Conservation (phyloP, 768 basidiomycete species). For the Boletellus ananas region DNA sequence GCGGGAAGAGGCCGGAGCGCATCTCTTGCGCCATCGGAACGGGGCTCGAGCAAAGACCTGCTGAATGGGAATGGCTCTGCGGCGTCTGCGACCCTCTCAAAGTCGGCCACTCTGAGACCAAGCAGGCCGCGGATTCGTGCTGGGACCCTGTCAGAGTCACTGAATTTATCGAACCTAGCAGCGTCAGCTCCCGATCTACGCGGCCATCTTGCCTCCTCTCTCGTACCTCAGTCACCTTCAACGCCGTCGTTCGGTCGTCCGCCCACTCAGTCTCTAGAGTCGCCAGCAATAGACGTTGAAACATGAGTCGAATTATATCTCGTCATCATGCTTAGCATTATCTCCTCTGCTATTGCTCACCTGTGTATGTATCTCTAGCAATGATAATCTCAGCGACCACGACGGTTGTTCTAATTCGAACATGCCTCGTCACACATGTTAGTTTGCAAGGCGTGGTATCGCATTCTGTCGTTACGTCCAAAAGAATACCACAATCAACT, state of each 20-base stretch:
- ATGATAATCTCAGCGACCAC: neutral
- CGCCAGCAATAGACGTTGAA: constrained; percentile 20
- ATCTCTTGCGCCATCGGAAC: constrained; percentile 32
- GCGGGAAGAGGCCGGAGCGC: constrained; percentile 42
- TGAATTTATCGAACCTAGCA: constrained; percentile 16
- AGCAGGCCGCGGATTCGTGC: constrained; percentile 12
- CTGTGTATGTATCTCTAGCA: constrained; percentile 11
- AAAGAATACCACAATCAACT: constrained; percentile 16
- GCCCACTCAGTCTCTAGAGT: constrained; percentile 11
- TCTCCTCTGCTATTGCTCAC: constrained; percentile 20
- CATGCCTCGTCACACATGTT: neutral
- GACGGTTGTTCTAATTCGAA: neutral
- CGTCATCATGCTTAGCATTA: constrained; percentile 11
- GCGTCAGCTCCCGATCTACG: constrained; percentile 27
- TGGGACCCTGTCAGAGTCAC: constrained; percentile 3
- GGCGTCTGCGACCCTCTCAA: constrained; percentile 14
- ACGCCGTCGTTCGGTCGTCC: constrained; percentile 9
- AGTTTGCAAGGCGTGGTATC: too few species aligned
- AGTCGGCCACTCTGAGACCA: constrained; percentile 24
- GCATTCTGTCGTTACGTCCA: constrained; percentile 2
- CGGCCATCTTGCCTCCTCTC: constrained; percentile 6
- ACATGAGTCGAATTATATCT: constrained; percentile 25
- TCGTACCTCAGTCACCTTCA: constrained; percentile 10
- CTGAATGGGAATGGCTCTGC: constrained; percentile 11
- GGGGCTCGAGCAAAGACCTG: constrained; percentile 15